A percentile compares a stretch with the other conserved stretches of the same genome.
Evolutionary conservation across 352 stramenopile genomes (phyloP).

Genomic region (Phytophthora syringae): DNA sequence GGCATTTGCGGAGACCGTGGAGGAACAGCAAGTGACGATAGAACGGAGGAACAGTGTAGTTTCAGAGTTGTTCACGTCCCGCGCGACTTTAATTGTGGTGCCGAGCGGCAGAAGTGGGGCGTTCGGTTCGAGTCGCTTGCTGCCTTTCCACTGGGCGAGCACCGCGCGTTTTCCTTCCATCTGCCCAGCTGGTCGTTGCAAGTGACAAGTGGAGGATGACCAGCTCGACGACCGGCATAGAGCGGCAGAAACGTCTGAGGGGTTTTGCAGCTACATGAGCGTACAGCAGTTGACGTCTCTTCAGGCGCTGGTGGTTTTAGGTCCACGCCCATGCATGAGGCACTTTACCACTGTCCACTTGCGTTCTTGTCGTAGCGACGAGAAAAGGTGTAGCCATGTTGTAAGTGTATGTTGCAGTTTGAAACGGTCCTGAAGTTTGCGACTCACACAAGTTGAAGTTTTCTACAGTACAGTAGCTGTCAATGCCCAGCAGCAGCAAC

Average conservation of each 20-base stretch:
- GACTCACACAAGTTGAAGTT: neutral
- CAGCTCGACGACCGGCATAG: slow-evolving; percentile 31
- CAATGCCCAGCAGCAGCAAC: slow-evolving; percentile 20
- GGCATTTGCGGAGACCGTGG: slow-evolving; percentile 18
- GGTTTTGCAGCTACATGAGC: too few relatives aligned
- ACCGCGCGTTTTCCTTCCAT: too few relatives aligned
- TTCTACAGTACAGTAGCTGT: too few relatives aligned
- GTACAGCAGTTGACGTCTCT: too few relatives aligned
- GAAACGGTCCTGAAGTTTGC: slow-evolving; percentile 29
- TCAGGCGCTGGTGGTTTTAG: too few relatives aligned
- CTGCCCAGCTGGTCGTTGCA: slow-evolving; percentile 34
- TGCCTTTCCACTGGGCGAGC: slow-evolving; percentile 22
- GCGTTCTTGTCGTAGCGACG: slow-evolving; percentile 15
- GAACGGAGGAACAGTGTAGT: neutral
- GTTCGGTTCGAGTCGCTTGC: neutral
- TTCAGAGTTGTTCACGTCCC: too few relatives aligned
- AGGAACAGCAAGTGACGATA: slow-evolving; percentile 17
- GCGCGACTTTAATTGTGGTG: slow-evolving; percentile 23
- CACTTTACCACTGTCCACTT: too few relatives aligned
- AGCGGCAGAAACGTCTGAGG: slow-evolving; percentile 4
- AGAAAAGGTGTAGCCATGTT: slow-evolving; percentile 29
- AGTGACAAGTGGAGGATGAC: slow-evolving; percentile 33
- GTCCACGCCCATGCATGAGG: too few relatives aligned
- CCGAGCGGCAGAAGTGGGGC: slow-evolving; percentile 21
- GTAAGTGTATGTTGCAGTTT: slow-evolving; percentile 37